phyloP scores from a whole-genome alignment of 371 early-diverging fungal species.

The Paraphysoderma sedebokerense region DNA sequence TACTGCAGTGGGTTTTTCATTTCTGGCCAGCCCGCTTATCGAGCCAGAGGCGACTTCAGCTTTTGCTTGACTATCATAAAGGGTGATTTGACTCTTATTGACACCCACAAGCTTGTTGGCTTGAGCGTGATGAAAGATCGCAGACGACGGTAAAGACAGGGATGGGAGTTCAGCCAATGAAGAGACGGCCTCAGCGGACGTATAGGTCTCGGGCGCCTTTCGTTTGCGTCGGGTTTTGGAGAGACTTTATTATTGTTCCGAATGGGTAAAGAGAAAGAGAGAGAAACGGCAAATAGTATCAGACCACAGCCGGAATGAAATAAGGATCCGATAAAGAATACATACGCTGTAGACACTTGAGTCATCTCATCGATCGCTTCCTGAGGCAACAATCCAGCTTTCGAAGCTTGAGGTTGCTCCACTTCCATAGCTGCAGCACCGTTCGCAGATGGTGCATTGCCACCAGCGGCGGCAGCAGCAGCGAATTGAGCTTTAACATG shows the following conservation, averaged over 20 bases:
- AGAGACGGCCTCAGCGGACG: background rate
- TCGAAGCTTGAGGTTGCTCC: background rate
- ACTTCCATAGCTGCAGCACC: slow-evolving; percentile 10
- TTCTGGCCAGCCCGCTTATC: no score
- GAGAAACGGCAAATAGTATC: no score
- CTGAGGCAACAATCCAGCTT: slow-evolving; percentile 18
- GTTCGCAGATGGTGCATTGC: slow-evolving; percentile 1
- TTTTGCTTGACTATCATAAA: background rate
- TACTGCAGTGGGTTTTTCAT: no score
- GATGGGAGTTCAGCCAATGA: background rate
- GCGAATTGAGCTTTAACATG: slow-evolving; percentile 2
- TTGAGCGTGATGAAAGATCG: background rate
- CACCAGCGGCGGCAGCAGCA: background rate
- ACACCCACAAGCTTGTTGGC: background rate
- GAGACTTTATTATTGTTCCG: slow-evolving; percentile 11
- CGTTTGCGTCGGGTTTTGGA: slow-evolving; percentile 65
- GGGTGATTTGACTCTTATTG: background rate
- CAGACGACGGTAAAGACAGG: background rate
- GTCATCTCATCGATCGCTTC: slow-evolving; percentile 38
- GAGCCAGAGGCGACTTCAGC: no score
- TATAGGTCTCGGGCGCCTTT: slow-evolving; percentile 39
- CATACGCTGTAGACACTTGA: slow-evolving; percentile 35
- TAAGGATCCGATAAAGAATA: background rate
- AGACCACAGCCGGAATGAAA: no score
- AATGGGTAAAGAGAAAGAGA: background rate